These are phyloP conservation scores for Paraphaeosphaeria sporulosa DNA, from an alignment of 2,329 filamentous ascomycete genomes.

Conservation along the genomic window DNA sequence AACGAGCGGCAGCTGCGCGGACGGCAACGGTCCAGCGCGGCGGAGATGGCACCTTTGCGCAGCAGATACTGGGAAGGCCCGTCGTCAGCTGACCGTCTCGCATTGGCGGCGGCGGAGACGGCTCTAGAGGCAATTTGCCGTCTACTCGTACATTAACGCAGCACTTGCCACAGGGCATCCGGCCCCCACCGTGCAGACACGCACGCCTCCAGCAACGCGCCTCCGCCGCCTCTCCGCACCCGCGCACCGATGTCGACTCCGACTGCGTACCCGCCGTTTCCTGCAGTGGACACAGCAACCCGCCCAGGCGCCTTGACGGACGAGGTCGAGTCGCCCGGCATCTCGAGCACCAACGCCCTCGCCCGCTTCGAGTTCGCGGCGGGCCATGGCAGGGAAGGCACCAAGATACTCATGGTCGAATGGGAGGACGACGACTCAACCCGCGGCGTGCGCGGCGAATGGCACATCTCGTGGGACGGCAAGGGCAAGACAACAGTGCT, in stretches of 20 bases:
- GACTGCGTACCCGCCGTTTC: conserved; percentile 46
- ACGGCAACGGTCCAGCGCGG: conserved; percentile 19
- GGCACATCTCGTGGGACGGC: conserved; percentile 85
- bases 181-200: conserved; percentile 43
- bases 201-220: conserved; percentile 37
- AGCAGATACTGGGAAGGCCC: conserved; percentile 16
- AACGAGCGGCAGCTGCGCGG: conserved; percentile 23
- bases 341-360: conserved; percentile 65
- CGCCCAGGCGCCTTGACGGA: conserved; percentile 37
- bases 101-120: conserved; percentile 36
- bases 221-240: conserved; percentile 24
- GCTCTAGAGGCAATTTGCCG: conserved; percentile 41
- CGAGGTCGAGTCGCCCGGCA: conserved; percentile 56
- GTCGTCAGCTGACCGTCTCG: conserved; percentile 30
- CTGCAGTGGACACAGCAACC: conserved; percentile 52
- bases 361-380: conserved; percentile 88
- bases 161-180: conserved; percentile 35
- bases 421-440: conserved; percentile 73
- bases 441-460: conserved; percentile 61
- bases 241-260: conserved; percentile 44
- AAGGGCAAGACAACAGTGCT: conserved; percentile 77
- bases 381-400: conserved; percentile 79
- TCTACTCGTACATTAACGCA: conserved; percentile 34
- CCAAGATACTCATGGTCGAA: conserved; percentile 92
- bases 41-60: conserved; percentile 23